These are phyloP conservation scores for Alternaria sp. DNA, from an alignment of 2,329 filamentous ascomycete genomes.

Conservation along the genomic window DNA sequence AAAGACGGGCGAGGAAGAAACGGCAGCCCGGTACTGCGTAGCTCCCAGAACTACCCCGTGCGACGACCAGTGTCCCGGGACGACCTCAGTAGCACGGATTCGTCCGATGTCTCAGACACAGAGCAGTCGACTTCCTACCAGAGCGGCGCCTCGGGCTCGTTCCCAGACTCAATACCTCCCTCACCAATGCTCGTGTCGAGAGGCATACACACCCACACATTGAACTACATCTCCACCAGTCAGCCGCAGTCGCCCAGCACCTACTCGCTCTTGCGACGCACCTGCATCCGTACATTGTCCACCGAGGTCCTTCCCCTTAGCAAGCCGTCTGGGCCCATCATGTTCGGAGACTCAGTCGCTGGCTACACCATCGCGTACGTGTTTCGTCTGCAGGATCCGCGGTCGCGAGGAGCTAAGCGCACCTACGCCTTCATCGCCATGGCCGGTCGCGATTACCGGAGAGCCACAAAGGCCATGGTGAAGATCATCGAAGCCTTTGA, in stretches of 20 bases:
- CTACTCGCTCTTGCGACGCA: constrained; percentile 62
- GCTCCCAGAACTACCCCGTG: constrained; percentile 60
- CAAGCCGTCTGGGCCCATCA: constrained; percentile 63
- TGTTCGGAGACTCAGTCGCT: constrained; percentile 61
- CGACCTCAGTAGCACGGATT: constrained; percentile 43
- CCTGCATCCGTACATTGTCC: constrained; percentile 64
- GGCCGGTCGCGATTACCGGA: constrained; percentile 62
- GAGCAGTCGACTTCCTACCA: constrained; percentile 48
- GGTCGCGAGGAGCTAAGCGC: constrained; percentile 62
- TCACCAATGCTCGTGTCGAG: constrained; percentile 52
- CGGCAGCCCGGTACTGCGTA: constrained; percentile 62
- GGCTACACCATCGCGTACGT: constrained; percentile 67
- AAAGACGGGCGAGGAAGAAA: constrained; percentile 58
- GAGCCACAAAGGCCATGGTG: constrained; percentile 51
- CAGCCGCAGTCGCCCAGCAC: constrained; percentile 60
- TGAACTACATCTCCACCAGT: constrained; percentile 65
- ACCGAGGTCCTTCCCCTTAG: constrained; percentile 63
- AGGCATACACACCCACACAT: constrained; percentile 58
- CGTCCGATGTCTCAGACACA: constrained; percentile 45
- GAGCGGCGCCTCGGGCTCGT: constrained; percentile 38
- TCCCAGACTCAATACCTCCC: constrained; percentile 44
- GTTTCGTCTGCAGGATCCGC: constrained; percentile 64
- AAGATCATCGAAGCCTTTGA: constrained; percentile 56
- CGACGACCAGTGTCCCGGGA: constrained; percentile 47
- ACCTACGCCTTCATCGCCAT: constrained; percentile 65